A percentile compares a stretch with the other conserved stretches of the same genome.
These are phyloP conservation scores for Dovyalis caffra DNA, from an alignment of 345 rosid species.

Conservation along the genomic window DNA sequence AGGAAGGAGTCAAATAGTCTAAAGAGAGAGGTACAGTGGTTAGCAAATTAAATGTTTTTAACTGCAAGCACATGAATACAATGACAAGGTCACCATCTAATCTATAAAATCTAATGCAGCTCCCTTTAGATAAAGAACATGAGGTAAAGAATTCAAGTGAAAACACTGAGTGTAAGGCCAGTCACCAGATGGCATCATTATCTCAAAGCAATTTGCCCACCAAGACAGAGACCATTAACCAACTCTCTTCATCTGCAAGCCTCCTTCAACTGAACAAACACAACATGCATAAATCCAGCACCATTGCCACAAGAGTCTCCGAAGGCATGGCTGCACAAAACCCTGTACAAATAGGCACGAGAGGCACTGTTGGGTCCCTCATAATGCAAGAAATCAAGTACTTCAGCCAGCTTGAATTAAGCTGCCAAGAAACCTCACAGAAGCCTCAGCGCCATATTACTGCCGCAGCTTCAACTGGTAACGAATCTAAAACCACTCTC, in stretches of 20 bases:
- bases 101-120: constrained; percentile 21
- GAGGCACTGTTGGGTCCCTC: constrained; percentile 56
- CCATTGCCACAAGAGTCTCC: neutral
- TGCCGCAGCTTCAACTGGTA: constrained; percentile 25
- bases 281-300: constrained; percentile 34
- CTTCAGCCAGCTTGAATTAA: constrained; percentile 41
- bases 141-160: constrained; percentile 44
- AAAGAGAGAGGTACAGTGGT: constrained; percentile 20
- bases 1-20: constrained; percentile 1
- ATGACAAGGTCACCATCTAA: constrained; percentile 29
- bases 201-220: constrained; percentile 29
- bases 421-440: constrained; percentile 32
- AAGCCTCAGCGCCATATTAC: constrained; percentile 22
- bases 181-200: constrained; percentile 15
- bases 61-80: constrained; percentile 49
- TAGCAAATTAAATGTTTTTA: constrained; percentile 33
- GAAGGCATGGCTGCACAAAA: constrained; percentile 31
- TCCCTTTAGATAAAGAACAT: constrained; percentile 37
- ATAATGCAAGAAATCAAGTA: constrained; percentile 55
- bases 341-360: constrained; percentile 58
- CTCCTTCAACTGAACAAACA: constrained; percentile 20
- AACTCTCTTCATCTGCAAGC: constrained; percentile 30
- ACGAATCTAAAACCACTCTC: constrained; percentile 23
- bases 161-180: constrained; percentile 23
- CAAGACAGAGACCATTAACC: constrained; percentile 20